Conservation (phyloP, 176 grass and related monocot genomes). For the Oryza glaberrima region DNA sequence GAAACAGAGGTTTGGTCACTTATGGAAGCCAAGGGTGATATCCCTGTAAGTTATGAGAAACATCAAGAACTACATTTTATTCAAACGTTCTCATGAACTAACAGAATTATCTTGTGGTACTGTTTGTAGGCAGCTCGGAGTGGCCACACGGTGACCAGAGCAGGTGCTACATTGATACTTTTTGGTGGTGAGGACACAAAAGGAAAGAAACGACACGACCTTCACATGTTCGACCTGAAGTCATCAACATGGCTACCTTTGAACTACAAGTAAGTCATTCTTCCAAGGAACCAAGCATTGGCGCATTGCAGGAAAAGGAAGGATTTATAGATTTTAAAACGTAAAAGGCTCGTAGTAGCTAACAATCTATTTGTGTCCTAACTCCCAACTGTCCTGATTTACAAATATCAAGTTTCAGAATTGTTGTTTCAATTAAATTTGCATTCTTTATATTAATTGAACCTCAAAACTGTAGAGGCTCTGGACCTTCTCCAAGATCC, state of each 20-base stretch:
- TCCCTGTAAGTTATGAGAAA: constrained; percentile 70
- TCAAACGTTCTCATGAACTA: constrained; percentile 17
- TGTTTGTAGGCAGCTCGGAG: constrained; percentile 75
- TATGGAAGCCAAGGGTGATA: constrained; percentile 89
- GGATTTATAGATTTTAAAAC: constrained; percentile 26
- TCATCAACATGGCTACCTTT: constrained; percentile 97
- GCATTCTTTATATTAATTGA: constrained; percentile 32
- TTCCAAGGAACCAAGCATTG: background rate
- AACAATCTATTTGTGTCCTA: background rate
- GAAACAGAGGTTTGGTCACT: constrained; percentile 83
- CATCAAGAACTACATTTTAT: background rate
- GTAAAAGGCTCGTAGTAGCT: background rate
- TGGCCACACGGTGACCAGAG: constrained; percentile 81
- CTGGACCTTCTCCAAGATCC: constrained; percentile 88
- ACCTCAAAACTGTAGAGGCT: constrained; percentile 60
- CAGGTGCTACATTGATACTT: constrained; percentile 80
- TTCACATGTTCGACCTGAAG: constrained; percentile 96
- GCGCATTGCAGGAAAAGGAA: background rate
- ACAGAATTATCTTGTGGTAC: constrained; percentile 27
- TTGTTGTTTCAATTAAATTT: background rate
- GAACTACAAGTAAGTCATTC: constrained; percentile 80
- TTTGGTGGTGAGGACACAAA: constrained; percentile 92
- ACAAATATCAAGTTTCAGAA: background rate
- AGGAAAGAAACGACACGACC: constrained; percentile 93
- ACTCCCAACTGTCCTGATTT: constrained; percentile 21